Evolutionary conservation across 805 yeast genomes (phyloP), one percentile per base, ranked within the genome.

Genomic region (Kuraishia floccosa): DNA sequence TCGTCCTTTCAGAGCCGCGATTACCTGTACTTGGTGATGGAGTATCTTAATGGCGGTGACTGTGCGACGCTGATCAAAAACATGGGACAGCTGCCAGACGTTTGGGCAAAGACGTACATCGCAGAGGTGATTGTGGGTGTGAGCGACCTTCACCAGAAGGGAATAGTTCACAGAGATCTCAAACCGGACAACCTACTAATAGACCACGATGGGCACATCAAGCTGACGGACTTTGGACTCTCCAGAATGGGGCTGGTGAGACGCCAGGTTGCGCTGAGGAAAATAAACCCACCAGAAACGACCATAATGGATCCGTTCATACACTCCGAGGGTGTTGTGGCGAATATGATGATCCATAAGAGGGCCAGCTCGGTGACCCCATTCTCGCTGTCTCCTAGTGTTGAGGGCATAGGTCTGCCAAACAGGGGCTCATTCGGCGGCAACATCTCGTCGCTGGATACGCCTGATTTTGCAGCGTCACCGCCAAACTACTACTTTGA

Each of bases 11-110:
- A 91, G 55, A 83, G 84, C 37, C 71, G 72, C 30, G 93, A 85
- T 37, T 86, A 79, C 48, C 59, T 91, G 12, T 91, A 83, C 46
- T 61, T 91, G 41, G 99, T 91, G 2, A 89, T 93, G 97, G 98
- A 91, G 50, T 91, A 85, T 47, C 59, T 91, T 24, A 84, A 81
- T 41, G 98, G 98, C 26, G 99, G 99, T 21, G 99, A 91, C 51
- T 72, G 89, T 46, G 91, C 96, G 0, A 77, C 95, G 0, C 58
- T 93, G 31, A 58, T 91, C 17, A 82, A 83, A 45, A 71, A 76
- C 54, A 65, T 89, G 50, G 96, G 94, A 0, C 75, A 76, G 2
- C 54, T 91, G 16, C 89, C 95, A 0, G 83, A 80, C 40, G 74
- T 73, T 26, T 91, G 97, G 97, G 73, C 85, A 0, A 75, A 67